phyloP scores from a whole-genome alignment of 2,329 filamentous ascomycete species.

The Beauveria sp. region DNA sequence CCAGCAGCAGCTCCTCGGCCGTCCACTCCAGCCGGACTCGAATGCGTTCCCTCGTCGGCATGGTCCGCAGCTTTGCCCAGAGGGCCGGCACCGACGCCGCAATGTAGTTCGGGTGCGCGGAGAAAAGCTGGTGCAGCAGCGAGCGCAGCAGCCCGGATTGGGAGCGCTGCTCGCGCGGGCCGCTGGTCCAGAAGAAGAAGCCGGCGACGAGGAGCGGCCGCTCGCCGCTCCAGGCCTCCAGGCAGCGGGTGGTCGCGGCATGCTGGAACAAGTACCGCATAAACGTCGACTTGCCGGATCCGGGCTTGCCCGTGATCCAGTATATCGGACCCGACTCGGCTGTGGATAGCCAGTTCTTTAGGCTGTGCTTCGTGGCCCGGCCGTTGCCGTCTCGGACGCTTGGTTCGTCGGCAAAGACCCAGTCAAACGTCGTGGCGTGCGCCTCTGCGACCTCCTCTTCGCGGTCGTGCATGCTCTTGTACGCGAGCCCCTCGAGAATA shows the following conservation, averaged over 20 bases:
- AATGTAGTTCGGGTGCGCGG: conserved; percentile 18
- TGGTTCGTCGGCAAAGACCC: conserved; percentile 24
- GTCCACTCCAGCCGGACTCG: conserved; percentile 24
- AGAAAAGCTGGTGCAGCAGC: conserved; percentile 29
- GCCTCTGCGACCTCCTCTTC: conserved; percentile 24
- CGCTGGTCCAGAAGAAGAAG: conserved; percentile 40
- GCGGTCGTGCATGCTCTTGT: conserved; percentile 25
- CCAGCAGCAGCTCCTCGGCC: conserved; percentile 20
- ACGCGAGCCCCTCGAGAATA: conserved; percentile 24
- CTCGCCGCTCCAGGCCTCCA: conserved; percentile 19
- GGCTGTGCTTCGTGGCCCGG: conserved; percentile 12
- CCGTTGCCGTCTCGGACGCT: background rate
- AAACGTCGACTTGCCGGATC: conserved; percentile 39
- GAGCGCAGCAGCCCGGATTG: conserved; percentile 29
- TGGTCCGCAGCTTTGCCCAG: conserved; percentile 20
- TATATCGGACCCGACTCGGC: conserved; percentile 20
- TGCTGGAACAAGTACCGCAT: conserved; percentile 31
- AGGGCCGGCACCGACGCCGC: conserved; percentile 20
- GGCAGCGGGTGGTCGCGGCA: conserved; percentile 7
- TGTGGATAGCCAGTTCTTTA: conserved; percentile 22
- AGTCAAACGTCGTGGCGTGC: conserved; percentile 27
- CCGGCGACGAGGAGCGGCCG: conserved; percentile 25
- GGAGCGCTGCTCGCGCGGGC: conserved; percentile 30
- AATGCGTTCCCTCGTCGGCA: conserved; percentile 26
- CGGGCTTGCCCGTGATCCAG: conserved; percentile 35